phyloP scores from a whole-genome alignment of 176 grass and related monocot genomes.

The Oryza officinalis region DNA sequence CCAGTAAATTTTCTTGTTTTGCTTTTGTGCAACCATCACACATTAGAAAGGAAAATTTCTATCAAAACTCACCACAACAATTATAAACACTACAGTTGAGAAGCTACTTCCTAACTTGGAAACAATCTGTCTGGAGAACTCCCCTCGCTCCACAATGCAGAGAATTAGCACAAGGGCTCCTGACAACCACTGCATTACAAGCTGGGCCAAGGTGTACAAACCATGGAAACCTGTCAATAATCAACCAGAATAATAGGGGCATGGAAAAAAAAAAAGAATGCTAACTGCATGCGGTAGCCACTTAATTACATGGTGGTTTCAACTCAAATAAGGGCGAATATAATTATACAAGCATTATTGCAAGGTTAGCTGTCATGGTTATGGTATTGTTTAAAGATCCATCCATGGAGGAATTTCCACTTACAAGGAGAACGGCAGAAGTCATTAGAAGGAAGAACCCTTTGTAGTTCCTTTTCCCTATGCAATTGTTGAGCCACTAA shows the following conservation, averaged over 20 bases:
- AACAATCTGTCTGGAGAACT: constrained; percentile 74
- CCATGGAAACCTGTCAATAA: constrained; percentile 68
- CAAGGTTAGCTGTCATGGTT: neutral
- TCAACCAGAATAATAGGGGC: constrained; percentile 64
- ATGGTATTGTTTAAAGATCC: neutral
- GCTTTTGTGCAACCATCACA: neutral
- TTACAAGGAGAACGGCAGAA: constrained; percentile 81
- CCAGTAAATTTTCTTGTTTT: neutral
- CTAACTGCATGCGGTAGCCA: constrained; percentile 40
- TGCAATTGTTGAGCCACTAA: constrained; percentile 99
- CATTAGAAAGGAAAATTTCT: neutral
- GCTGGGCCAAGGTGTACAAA: constrained; percentile 88
- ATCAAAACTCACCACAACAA: constrained; percentile 88
- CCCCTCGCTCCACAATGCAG: constrained; percentile 75
- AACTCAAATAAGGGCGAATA: constrained; percentile 1
- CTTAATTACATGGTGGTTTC: neutral
- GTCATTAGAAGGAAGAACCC: constrained; percentile 90
- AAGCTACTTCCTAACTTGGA: constrained; percentile 97
- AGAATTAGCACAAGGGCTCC: constrained; percentile 82
- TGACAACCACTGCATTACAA: constrained; percentile 83
- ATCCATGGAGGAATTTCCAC: constrained; percentile 14
- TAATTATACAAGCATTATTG: neutral
- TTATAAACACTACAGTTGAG: constrained; percentile 79
- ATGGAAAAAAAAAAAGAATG: constrained; percentile 45
- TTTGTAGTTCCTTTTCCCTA: constrained; percentile 92